Conservation (phyloP, 164 flowering plant species). For the Hamamelis virginiana region DNA sequence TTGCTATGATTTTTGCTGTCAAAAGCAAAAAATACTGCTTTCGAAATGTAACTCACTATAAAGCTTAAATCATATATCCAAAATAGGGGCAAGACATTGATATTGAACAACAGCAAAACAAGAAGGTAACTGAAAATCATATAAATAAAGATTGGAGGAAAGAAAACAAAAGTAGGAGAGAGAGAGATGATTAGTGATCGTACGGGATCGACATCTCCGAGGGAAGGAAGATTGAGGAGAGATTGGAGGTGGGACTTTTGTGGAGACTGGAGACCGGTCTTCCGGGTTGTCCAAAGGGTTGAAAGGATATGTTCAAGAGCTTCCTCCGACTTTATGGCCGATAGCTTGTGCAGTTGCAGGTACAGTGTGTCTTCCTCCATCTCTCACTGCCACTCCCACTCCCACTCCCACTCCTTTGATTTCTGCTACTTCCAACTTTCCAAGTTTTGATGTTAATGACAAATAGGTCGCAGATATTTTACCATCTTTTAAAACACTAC, state of each 20-base stretch:
- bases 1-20: too few species aligned
- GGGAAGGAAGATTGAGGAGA: conserved; percentile 38
- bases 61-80: too few species aligned
- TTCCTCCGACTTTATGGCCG: conserved; percentile 26
- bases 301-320: conserved; percentile 30
- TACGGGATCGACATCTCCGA: conserved; percentile 43
- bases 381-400: not conserved
- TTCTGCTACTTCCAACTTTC: too few species aligned
- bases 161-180: not conserved
- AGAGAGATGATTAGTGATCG: not conserved
- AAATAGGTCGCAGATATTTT: too few species aligned
- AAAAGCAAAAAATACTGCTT: too few species aligned
- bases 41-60: too few species aligned
- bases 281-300: conserved; percentile 46
- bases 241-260: conserved; percentile 39
- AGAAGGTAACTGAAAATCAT: not conserved
- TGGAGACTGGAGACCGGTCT: conserved; percentile 36
- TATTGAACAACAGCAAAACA: not conserved
- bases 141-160: not conserved
- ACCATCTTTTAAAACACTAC: too few species aligned
- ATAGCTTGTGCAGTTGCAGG: conserved; percentile 45
- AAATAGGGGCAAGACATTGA: not conserved
- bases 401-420: too few species aligned
- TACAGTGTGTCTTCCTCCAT: conserved; percentile 16
- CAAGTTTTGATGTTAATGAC: too few species aligned